Percentiles rank a stretch among this genome's conserved stretches.
Evolutionary conservation across 2,329 filamentous ascomycete species (phyloP).

Genomic region (Penicillium italicum): DNA sequence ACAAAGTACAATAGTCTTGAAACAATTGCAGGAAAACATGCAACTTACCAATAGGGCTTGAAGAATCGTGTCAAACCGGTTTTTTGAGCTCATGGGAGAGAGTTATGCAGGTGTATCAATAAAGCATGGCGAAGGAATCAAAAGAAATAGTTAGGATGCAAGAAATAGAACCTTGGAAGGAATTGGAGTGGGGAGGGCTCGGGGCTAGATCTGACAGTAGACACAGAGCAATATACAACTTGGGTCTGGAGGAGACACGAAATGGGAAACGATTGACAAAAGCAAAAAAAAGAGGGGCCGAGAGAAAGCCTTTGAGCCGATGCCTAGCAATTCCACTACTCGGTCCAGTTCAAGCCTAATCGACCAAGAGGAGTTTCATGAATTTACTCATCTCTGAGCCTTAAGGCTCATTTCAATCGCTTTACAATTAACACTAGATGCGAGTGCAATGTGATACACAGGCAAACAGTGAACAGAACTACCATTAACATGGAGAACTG

Average conservation of each 20-base stretch:
- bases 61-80: conserved; percentile 7
- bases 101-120: conserved; percentile 8
- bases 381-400: not conserved
- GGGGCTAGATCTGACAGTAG: conserved; percentile 10
- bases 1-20: not conserved
- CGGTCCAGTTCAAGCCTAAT: conserved; percentile 4
- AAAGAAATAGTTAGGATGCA: conserved; percentile 3
- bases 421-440: not conserved
- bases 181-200: not conserved
- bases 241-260: not conserved
- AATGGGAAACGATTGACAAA: not conserved
- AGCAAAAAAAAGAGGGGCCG: conserved; percentile 1
- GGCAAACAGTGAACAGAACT: not conserved
- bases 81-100: conserved; percentile 4
- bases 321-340: not conserved
- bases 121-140: not conserved
- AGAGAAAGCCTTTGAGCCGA: not conserved
- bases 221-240: conserved; percentile 1
- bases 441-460: conserved; percentile 6
- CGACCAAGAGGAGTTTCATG: not conserved
- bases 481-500: not conserved
- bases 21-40: not conserved
- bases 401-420: conserved; percentile 3
- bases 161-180: not conserved
- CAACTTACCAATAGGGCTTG: not conserved